These are phyloP conservation scores for Ophiocordyceps camponoti-floridani DNA, from an alignment of 2,329 filamentous ascomycete genomes.

Conservation along the genomic window DNA sequence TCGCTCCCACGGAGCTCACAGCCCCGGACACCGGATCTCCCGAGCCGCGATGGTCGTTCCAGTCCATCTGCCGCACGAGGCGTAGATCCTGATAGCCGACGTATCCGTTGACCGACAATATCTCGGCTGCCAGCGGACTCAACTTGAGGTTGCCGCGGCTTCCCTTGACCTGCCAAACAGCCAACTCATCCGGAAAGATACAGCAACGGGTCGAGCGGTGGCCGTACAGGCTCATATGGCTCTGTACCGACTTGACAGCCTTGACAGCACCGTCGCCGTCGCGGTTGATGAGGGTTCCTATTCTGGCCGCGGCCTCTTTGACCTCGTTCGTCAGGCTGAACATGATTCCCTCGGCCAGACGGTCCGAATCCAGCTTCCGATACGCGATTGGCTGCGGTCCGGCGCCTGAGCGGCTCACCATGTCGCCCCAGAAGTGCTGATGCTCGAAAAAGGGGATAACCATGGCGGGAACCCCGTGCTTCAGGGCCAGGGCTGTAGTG, in stretches of 20 bases:
- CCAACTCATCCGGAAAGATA: constrained; percentile 42
- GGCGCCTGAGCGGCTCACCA: constrained; percentile 44
- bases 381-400: constrained; percentile 52
- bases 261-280: constrained; percentile 54
- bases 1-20: constrained; percentile 41
- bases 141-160: constrained; percentile 39
- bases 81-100: constrained; percentile 45
- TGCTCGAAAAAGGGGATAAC: constrained; percentile 68
- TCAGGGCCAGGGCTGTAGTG: constrained; percentile 57
- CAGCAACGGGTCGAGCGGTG: constrained; percentile 45
- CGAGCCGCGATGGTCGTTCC: constrained; percentile 62
- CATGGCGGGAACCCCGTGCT: constrained; percentile 55
- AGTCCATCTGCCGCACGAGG: constrained; percentile 49
- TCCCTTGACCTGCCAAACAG: constrained; percentile 47
- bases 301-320: constrained; percentile 33
- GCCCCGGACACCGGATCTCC: constrained; percentile 55
- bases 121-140: constrained; percentile 44
- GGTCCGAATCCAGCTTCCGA: constrained; percentile 45
- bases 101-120: constrained; percentile 42
- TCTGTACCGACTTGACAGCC: constrained; percentile 49
- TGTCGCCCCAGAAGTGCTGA: constrained; percentile 61
- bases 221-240: constrained; percentile 33
- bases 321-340: constrained; percentile 47
- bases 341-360: constrained; percentile 51
- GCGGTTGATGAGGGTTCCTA: constrained; percentile 40